Conservation (phyloP, 169 alveolate species). For the Plasmodium vinckei region DNA sequence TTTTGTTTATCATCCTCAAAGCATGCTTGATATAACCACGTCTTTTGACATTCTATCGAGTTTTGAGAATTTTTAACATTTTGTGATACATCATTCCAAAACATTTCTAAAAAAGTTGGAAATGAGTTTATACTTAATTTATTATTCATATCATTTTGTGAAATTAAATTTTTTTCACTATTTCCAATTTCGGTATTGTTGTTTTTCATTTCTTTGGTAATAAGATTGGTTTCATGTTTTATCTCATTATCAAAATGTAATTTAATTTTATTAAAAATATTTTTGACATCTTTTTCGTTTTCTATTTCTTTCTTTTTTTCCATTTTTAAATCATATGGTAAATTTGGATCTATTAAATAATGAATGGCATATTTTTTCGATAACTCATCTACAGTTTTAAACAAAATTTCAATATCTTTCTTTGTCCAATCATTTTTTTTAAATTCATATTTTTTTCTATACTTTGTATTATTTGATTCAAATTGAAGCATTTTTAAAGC, state of each 20-base stretch:
- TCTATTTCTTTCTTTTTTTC: constrained; percentile 31
- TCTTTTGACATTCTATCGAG: constrained; percentile 52
- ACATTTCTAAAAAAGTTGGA: constrained; percentile 16
- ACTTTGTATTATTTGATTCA: constrained; percentile 28
- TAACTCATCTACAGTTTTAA: constrained; percentile 24
- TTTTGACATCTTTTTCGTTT: constrained; percentile 19
- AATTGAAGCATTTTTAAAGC: constrained; percentile 51
- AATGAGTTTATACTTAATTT: neutral
- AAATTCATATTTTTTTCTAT: constrained; percentile 70
- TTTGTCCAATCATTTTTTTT: constrained; percentile 65
- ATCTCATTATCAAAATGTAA: constrained; percentile 15
- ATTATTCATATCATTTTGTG: neutral
- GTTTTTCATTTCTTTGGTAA: neutral
- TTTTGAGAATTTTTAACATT: constrained; percentile 11
- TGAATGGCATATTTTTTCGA: constrained; percentile 44
- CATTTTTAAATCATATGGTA: constrained; percentile 29
- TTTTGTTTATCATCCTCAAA: constrained; percentile 68
- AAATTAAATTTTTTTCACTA: neutral
- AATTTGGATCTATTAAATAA: constrained; percentile 41
- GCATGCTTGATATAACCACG: constrained; percentile 63
- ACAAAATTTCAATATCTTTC: constrained; percentile 29
- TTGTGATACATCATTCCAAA: constrained; percentile 56
- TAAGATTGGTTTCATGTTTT: neutral
- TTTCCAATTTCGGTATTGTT: neutral
- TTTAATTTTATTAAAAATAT: constrained; percentile 30